Evolutionary conservation across 345 rosid genomes (phyloP).

Genomic region (Eucalyptus guilfoylei): DNA sequence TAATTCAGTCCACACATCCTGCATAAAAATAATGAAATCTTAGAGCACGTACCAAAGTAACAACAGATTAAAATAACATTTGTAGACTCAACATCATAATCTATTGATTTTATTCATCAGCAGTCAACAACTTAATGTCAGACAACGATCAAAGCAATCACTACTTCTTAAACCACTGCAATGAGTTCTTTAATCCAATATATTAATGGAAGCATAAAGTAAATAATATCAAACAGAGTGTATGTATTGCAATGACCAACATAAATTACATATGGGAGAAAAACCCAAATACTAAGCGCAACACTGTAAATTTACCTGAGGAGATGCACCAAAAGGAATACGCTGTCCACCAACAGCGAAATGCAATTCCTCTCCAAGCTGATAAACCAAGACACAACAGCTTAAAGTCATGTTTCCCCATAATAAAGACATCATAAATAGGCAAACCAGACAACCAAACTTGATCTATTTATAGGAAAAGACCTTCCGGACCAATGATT

Average conservation of each 20-base stretch:
- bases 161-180: not conserved
- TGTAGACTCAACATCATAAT: not conserved
- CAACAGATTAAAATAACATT: not conserved
- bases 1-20: constrained; percentile 98
- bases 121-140: not conserved
- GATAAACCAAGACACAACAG: not conserved
- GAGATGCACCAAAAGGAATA: constrained; percentile 93
- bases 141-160: not conserved
- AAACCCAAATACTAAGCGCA: not conserved
- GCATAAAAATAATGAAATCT: not conserved
- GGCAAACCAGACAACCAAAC: not conserved
- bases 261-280: not conserved
- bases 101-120: not conserved
- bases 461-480: not conserved
- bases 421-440: not conserved
- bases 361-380: constrained; percentile 82
- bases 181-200: not conserved
- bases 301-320: constrained; percentile 46
- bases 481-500: not conserved
- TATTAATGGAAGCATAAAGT: not conserved
- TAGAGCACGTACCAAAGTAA: not conserved
- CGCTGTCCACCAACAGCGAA: constrained; percentile 86
- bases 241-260: not conserved
- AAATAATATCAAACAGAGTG: not conserved
- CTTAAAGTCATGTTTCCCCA: not conserved